phyloP scores from a whole-genome alignment of 2,329 filamentous ascomycete species.

The Aureobasidium lini region DNA sequence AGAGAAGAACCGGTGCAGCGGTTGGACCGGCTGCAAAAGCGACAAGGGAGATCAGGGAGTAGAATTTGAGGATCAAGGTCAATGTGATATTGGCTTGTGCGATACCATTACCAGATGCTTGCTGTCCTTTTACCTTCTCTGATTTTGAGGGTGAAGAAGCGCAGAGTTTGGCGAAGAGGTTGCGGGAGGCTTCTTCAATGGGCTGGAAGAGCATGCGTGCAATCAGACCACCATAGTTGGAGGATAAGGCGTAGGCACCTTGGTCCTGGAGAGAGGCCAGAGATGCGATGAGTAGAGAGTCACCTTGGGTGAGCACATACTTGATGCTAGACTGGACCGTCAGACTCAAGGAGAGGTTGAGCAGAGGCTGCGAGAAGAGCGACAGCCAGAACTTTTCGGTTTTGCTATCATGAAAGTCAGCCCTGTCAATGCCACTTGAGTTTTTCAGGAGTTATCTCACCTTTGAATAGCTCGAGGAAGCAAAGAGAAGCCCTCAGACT shows the following conservation, averaged over 20 bases:
- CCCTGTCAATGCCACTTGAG: neutral
- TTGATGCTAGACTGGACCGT: conserved; percentile 86
- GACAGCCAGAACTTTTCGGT: conserved; percentile 43
- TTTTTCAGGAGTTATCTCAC: neutral
- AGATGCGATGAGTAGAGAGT: conserved; percentile 76
- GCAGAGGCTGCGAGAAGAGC: conserved; percentile 62
- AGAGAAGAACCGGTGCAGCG: conserved; percentile 64
- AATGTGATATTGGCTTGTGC: conserved; percentile 39
- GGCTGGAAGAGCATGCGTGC: conserved; percentile 90
- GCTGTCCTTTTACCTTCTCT: conserved; percentile 15
- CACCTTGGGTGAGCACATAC: conserved; percentile 88
- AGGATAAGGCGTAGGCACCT: conserved; percentile 85
- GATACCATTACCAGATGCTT: neutral
- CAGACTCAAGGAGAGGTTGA: conserved; percentile 70
- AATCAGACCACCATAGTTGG: conserved; percentile 83
- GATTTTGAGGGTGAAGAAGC: conserved; percentile 26
- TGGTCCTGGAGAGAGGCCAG: conserved; percentile 73
- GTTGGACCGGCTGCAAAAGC: conserved; percentile 65
- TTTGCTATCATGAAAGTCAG: conserved; percentile 17
- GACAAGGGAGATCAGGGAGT: conserved; percentile 64
- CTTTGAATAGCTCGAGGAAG: conserved; percentile 33
- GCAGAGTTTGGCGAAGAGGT: conserved; percentile 78
- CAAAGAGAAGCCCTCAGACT: conserved; percentile 60
- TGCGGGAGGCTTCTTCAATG: conserved; percentile 86
- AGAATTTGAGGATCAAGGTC: conserved; percentile 59